These are phyloP conservation scores for Starmerella asiatica DNA, from an alignment of 805 yeast genomes.

Conservation along the genomic window DNA sequence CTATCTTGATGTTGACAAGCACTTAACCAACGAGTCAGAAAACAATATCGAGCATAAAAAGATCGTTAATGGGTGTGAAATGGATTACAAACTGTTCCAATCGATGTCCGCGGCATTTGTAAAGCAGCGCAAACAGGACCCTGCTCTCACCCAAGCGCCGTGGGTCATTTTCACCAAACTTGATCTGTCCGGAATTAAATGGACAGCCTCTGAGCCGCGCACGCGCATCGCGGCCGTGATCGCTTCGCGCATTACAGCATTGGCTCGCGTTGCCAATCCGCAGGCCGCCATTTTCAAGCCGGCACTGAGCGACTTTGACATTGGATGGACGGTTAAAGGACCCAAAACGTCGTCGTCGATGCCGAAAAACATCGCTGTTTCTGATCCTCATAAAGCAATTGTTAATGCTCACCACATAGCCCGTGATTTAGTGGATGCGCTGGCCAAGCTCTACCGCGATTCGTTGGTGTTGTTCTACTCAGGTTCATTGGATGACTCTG, in stretches of 20 bases:
- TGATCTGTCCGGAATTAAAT: slow-evolving; percentile 75
- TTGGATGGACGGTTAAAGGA: slow-evolving; percentile 49
- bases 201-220: slow-evolving; percentile 48
- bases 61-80: slow-evolving; percentile 25
- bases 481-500: slow-evolving; percentile 33
- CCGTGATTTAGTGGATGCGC: slow-evolving; percentile 44
- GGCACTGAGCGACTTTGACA: slow-evolving; percentile 71
- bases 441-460: slow-evolving; percentile 51
- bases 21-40: slow-evolving; percentile 13
- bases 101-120: slow-evolving; percentile 49
- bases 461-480: slow-evolving; percentile 54
- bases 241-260: slow-evolving; percentile 75
- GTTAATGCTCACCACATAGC: slow-evolving; percentile 47
- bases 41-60: slow-evolving; percentile 8
- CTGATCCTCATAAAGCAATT: slow-evolving; percentile 27
- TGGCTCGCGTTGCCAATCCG: slow-evolving; percentile 38
- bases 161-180: slow-evolving; percentile 70
- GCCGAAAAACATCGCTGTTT: slow-evolving; percentile 32
- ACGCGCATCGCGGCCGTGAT: slow-evolving; percentile 46
- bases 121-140: slow-evolving; percentile 63
- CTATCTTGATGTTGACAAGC: slow-evolving; percentile 48
- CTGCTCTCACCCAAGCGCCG: slow-evolving; percentile 65
- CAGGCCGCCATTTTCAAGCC: slow-evolving; percentile 59
- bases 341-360: slow-evolving; percentile 30
- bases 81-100: slow-evolving; percentile 50